Percentiles rank a stretch among this genome's conserved stretches.
phyloP scores from a whole-genome alignment of 176 grass and related monocot genomes.

The Paspalum vaginatum region DNA sequence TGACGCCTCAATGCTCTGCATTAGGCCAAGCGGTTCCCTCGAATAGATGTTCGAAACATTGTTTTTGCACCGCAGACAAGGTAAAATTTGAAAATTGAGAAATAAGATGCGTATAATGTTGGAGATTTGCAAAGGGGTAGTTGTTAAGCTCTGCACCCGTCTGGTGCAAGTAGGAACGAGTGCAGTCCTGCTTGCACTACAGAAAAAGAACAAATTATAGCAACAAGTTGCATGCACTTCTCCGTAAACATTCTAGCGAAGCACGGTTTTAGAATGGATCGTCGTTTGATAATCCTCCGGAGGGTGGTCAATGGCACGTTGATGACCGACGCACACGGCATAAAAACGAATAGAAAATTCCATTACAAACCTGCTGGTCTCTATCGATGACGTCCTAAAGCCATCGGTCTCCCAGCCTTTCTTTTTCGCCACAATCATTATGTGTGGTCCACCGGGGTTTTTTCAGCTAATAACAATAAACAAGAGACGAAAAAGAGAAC shows the following conservation, averaged over 20 bases:
- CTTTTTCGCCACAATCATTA: slow-evolving; percentile 45
- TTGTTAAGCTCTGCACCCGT: not conserved
- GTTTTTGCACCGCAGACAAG: too few relatives aligned
- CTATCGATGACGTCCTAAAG: slow-evolving; percentile 21
- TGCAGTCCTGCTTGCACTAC: not conserved
- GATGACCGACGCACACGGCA: slow-evolving; percentile 17
- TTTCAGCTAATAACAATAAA: not conserved
- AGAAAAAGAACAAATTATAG: not conserved
- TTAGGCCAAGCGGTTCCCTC: too few relatives aligned
- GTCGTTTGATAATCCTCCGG: slow-evolving; percentile 37
- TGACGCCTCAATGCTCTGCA: too few relatives aligned
- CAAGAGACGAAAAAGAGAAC: not conserved
- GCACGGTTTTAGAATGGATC: slow-evolving; percentile 19
- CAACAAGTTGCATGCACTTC: not conserved
- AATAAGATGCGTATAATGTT: too few relatives aligned
- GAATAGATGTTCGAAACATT: too few relatives aligned
- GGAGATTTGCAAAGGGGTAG: too few relatives aligned
- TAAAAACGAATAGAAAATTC: not conserved
- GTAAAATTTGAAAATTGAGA: too few relatives aligned
- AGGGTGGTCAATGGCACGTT: slow-evolving; percentile 42
- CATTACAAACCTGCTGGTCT: not conserved
- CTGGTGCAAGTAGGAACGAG: not conserved
- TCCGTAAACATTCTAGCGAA: slow-evolving; percentile 13
- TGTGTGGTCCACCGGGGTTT: slow-evolving; percentile 26
- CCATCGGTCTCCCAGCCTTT: not conserved